phyloP scores from a whole-genome alignment of 192 early-diverging fungal genomes.

The Funneliformis geosporum region DNA sequence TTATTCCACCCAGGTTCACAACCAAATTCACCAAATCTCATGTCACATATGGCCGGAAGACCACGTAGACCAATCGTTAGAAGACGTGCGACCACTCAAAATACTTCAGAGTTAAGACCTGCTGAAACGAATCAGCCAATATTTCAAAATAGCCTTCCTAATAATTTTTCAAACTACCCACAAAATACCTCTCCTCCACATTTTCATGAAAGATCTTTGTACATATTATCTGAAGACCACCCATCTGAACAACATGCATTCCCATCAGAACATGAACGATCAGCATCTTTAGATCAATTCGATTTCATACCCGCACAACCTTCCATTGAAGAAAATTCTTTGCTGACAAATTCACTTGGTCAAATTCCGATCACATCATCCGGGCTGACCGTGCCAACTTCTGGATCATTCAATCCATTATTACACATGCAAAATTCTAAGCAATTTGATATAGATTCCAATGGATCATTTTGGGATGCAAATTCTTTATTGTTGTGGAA shows the following conservation, averaged over 20 bases:
- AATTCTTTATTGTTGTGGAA: slow-evolving; percentile 16
- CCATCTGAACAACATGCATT: neutral
- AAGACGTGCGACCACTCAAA: neutral
- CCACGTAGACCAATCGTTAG: neutral
- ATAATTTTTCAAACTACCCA: neutral
- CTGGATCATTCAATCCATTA: slow-evolving; percentile 4
- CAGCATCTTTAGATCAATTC: neutral
- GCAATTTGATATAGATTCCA: neutral
- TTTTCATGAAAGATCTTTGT: slow-evolving; percentile 14
- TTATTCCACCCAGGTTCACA: slow-evolving; percentile 7
- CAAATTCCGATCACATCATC: neutral
- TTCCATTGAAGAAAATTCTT: neutral
- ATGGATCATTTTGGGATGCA: slow-evolving; percentile 15
- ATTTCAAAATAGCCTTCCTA: slow-evolving; percentile 2
- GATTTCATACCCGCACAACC: neutral
- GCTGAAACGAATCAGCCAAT: neutral
- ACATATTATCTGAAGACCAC: neutral
- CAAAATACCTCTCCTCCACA: neutral
- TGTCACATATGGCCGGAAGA: neutral
- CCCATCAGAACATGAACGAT: neutral
- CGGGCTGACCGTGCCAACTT: neutral
- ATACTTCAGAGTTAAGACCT: neutral
- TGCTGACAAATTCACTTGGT: too few relatives aligned
- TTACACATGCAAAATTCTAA: neutral
- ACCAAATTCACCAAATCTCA: neutral